Conservation (phyloP, 202 grass and related monocot species). For the Dendrocalamus latiflorus region DNA sequence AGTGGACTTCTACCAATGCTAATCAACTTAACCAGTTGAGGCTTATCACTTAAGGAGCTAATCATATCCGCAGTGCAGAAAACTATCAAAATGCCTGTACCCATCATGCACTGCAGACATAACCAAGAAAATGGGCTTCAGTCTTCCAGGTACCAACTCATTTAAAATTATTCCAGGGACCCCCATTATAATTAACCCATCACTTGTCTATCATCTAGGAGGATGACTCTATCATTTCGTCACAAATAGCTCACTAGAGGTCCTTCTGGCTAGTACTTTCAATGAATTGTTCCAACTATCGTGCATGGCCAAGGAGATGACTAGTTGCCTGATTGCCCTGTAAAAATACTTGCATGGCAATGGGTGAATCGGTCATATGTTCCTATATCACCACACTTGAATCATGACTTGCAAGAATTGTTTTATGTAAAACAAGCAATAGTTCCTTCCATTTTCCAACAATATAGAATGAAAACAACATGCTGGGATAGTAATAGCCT, state of each 20-base stretch:
- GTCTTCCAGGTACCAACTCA: neutral
- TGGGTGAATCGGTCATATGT: neutral
- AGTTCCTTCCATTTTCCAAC: neutral
- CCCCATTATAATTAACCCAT: neutral
- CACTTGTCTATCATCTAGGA: neutral
- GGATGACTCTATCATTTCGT: neutral
- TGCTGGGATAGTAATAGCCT: neutral
- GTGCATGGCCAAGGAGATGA: neutral
- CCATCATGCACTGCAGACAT: neutral
- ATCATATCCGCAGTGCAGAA: neutral
- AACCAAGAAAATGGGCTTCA: neutral
- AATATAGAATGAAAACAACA: neutral
- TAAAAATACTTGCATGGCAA: neutral
- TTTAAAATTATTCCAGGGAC: neutral
- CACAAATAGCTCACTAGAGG: neutral
- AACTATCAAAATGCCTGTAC: slow-evolving; percentile 1
- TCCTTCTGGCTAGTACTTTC: neutral
- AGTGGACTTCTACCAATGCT: neutral
- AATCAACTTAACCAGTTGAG: neutral
- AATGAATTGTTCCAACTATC: neutral
- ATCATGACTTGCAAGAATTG: neutral
- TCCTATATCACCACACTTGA: neutral
- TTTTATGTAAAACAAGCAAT: neutral
- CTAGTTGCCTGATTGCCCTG: neutral
- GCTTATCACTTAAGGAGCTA: neutral